phyloP scores from a whole-genome alignment of 2,329 filamentous ascomycete genomes.

The Calonectria pseudoturangicola region DNA sequence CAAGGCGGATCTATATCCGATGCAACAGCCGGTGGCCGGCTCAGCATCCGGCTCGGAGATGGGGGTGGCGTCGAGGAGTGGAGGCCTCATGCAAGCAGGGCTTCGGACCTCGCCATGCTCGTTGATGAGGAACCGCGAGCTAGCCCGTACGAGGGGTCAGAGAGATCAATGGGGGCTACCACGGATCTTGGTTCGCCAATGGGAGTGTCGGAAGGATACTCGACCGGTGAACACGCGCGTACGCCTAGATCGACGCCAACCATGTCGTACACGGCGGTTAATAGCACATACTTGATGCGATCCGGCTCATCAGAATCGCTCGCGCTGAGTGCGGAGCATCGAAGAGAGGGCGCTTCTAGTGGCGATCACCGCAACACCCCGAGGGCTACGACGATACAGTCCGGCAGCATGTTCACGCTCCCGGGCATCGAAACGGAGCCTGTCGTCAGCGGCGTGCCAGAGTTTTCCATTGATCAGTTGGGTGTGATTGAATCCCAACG shows the following conservation, averaged over 20 bases:
- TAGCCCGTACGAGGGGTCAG: slow-evolving; percentile 39
- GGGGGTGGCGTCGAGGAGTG: slow-evolving; percentile 23
- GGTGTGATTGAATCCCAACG: slow-evolving; percentile 43
- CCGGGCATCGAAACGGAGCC: slow-evolving; percentile 35
- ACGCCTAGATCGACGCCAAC: slow-evolving; percentile 39
- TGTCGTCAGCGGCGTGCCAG: neutral
- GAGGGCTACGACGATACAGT: neutral
- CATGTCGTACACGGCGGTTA: slow-evolving; percentile 41
- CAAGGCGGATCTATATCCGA: slow-evolving; percentile 16
- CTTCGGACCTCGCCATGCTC: slow-evolving; percentile 25
- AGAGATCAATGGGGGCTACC: slow-evolving; percentile 32
- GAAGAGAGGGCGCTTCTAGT: slow-evolving; percentile 24
- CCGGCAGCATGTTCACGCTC: slow-evolving; percentile 44
- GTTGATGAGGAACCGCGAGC: slow-evolving; percentile 34
- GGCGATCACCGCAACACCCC: slow-evolving; percentile 29
- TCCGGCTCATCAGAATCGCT: slow-evolving; percentile 31
- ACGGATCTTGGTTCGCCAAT: slow-evolving; percentile 33
- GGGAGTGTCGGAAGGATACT: slow-evolving; percentile 29
- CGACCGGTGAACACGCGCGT: slow-evolving; percentile 14
- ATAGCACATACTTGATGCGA: slow-evolving; percentile 24
- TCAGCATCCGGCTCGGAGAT: slow-evolving; percentile 47
- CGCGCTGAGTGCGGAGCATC: slow-evolving; percentile 24
- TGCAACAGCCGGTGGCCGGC: slow-evolving; percentile 12
- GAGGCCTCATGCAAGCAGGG: slow-evolving; percentile 26
- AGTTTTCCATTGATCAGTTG: slow-evolving; percentile 34